Percentiles rank a stretch among this genome's conserved stretches.
phyloP scores from a whole-genome alignment of 768 basidiomycete genomes.

The Trametes villosa region DNA sequence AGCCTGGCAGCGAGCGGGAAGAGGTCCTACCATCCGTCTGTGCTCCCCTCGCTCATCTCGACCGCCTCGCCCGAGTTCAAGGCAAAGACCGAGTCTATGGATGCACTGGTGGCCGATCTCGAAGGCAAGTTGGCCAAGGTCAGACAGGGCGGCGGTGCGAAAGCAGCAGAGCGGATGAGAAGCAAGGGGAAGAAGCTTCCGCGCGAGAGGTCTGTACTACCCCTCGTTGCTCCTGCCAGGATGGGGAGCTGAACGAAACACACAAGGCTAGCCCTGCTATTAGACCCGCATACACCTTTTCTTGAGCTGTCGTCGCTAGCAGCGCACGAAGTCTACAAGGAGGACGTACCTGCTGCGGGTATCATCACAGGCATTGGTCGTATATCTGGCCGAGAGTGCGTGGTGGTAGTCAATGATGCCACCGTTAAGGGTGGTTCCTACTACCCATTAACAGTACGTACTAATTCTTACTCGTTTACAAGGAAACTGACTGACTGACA shows the following conservation, averaged over 20 bases:
- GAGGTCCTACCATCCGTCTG: slow-evolving; percentile 65
- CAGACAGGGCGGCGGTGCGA: slow-evolving; percentile 74
- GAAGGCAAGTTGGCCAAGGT: slow-evolving; percentile 61
- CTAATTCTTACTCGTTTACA: no score
- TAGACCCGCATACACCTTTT: slow-evolving; percentile 90
- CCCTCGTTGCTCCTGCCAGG: no score
- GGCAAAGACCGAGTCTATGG: slow-evolving; percentile 70
- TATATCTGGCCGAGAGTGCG: slow-evolving; percentile 81
- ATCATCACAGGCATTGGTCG: slow-evolving; percentile 81
- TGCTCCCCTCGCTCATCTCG: slow-evolving; percentile 74
- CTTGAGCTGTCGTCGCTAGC: slow-evolving; percentile 87
- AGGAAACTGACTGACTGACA: background rate
- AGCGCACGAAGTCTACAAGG: slow-evolving; percentile 83
- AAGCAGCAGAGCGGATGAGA: slow-evolving; percentile 75
- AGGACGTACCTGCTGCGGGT: slow-evolving; percentile 85
- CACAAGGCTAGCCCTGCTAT: slow-evolving; percentile 64
- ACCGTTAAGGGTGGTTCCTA: slow-evolving; percentile 94
- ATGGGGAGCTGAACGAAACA: background rate
- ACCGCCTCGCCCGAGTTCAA: slow-evolving; percentile 72
- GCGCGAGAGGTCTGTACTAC: slow-evolving; percentile 71
- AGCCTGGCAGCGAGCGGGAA: slow-evolving; percentile 6
- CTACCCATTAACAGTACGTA: slow-evolving; percentile 79
- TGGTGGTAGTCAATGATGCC: slow-evolving; percentile 92
- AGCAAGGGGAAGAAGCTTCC: slow-evolving; percentile 83
- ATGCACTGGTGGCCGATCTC: slow-evolving; percentile 64